Conservation (phyloP, 306 rosid species). For the Sphenostylis stenocarpa region DNA sequence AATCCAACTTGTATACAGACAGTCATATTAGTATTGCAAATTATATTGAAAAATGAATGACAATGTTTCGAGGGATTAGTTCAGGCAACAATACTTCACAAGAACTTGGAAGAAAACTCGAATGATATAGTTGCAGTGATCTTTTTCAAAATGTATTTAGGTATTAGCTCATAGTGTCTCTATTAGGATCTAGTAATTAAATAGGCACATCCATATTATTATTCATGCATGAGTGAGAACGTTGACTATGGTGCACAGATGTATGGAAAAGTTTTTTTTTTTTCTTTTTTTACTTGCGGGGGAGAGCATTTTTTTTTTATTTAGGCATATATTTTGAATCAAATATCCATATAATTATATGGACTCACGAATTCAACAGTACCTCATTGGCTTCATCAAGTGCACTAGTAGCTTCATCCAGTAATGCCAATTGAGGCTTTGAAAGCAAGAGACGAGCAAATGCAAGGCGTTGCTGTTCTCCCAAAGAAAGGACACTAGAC, state of each 20-base stretch:
- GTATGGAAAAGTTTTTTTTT: too few relatives aligned
- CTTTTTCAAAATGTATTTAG: background rate
- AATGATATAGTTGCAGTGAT: background rate
- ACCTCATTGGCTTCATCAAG: conserved; percentile 97
- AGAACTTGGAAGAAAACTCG: conserved; percentile 13
- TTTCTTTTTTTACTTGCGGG: background rate
- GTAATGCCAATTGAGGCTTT: conserved; percentile 69
- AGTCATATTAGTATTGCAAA: background rate
- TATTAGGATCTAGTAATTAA: background rate
- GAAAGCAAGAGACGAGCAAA: conserved; percentile 90
- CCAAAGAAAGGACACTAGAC: conserved; percentile 98
- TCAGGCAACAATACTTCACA: conserved; percentile 9
- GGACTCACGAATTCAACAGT: conserved; percentile 26
- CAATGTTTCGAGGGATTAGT: background rate
- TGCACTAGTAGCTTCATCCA: conserved; percentile 97
- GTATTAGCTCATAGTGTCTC: background rate
- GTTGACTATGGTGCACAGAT: background rate
- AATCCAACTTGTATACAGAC: background rate
- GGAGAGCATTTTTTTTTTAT: background rate
- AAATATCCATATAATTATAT: background rate
- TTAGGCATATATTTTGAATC: background rate
- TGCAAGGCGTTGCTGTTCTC: conserved; percentile 98
- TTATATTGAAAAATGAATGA: background rate
- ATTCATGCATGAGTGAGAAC: background rate
- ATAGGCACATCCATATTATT: background rate